Percentiles rank a stretch among this genome's conserved stretches.
phyloP scores from a whole-genome alignment of 2,329 filamentous ascomycete genomes.

The Paecilomyces formosus region DNA sequence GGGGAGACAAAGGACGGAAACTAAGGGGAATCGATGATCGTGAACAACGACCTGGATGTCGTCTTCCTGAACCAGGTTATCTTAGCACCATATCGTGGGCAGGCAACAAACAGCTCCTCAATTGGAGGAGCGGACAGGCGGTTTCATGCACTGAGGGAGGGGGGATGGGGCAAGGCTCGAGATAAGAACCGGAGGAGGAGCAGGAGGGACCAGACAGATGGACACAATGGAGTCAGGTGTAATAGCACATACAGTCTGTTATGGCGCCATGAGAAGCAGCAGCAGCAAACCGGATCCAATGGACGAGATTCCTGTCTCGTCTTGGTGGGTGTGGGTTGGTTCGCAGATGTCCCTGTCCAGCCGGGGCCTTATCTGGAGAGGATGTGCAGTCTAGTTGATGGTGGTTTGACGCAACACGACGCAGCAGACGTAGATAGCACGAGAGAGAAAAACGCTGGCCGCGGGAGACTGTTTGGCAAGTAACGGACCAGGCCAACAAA shows the following conservation, averaged over 20 bases:
- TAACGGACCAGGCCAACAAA: neutral
- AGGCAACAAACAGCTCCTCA: neutral
- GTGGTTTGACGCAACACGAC: neutral
- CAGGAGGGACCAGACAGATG: neutral
- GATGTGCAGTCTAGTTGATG: neutral
- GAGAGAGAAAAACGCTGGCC: neutral
- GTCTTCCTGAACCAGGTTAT: neutral
- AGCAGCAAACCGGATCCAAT: conserved; percentile 1
- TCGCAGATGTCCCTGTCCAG: neutral
- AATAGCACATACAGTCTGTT: conserved; percentile 21
- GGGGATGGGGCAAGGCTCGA: neutral
- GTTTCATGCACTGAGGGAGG: neutral
- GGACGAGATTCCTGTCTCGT: neutral
- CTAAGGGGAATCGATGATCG: conserved; percentile 1
- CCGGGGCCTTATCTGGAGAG: neutral
- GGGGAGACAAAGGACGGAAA: neutral
- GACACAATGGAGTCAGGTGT: conserved; percentile 3
- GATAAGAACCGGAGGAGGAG: conserved; percentile 5
- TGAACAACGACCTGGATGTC: conserved; percentile 21
- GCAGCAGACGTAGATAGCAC: neutral
- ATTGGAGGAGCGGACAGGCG: neutral
- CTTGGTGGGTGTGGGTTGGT: neutral
- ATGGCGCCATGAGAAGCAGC: conserved; percentile 25
- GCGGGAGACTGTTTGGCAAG: conserved; percentile 5
- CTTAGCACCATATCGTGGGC: neutral